phyloP scores from a whole-genome alignment of 805 yeast genomes.

The Metschnikowia orientalis region DNA sequence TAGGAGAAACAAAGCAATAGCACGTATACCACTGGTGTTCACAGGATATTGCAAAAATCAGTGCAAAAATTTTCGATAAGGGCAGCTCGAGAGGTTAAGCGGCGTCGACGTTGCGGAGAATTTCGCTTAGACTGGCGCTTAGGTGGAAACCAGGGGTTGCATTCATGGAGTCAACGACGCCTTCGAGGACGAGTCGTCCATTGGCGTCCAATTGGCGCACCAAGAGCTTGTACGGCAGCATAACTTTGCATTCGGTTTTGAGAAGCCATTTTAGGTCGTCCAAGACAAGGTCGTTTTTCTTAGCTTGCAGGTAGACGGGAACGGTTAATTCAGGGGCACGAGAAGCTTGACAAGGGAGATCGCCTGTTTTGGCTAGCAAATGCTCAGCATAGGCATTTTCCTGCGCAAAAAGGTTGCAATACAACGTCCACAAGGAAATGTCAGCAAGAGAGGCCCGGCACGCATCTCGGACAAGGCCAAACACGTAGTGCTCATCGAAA shows the following conservation, averaged over 20 bases:
- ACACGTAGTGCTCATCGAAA: conserved; percentile 7
- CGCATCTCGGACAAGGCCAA: conserved; percentile 4
- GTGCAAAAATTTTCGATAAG: no score
- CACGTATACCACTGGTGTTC: no score
- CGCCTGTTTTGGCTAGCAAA: no score
- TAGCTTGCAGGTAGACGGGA: no score
- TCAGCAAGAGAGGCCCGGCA: conserved; percentile 16
- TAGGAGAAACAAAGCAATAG: no score
- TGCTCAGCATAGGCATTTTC: background rate
- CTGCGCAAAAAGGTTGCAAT: conserved; percentile 6
- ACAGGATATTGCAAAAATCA: no score
- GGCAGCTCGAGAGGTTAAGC: no score
- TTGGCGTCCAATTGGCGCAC: background rate
- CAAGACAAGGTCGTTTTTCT: background rate
- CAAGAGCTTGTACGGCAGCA: conserved; percentile 12
- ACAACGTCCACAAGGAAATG: conserved; percentile 19
- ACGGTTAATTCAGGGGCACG: background rate
- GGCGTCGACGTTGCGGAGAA: conserved; percentile 1
- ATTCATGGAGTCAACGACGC: no score
- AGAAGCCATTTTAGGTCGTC: conserved; percentile 16
- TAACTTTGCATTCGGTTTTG: conserved; percentile 8
- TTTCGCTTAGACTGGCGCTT: no score
- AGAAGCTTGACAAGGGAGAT: conserved; percentile 1
- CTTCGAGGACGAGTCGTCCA: no score
- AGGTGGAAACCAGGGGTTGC: no score